Evolutionary conservation across 331 rosid species (phyloP).

Genomic region (Acacia pycnantha): DNA sequence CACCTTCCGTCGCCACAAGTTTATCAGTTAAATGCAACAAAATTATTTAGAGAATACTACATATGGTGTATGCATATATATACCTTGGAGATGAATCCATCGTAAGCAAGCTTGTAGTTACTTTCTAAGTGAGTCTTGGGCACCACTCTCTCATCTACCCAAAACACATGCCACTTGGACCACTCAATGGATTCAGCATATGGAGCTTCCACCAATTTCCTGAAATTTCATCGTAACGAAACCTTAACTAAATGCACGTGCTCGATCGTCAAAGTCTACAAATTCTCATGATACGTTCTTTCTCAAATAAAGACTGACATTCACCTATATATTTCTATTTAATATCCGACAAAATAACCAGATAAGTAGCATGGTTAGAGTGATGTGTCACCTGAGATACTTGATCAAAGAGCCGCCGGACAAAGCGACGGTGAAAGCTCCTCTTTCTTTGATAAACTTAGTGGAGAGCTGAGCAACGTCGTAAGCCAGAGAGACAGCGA

Average conservation of each 20-base stretch:
- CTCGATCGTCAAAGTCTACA: background rate
- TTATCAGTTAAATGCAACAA: background rate
- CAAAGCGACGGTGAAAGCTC: conserved; percentile 57
- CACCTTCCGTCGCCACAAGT: conserved; percentile 30
- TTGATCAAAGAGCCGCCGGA: conserved; percentile 70
- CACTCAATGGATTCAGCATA: conserved; percentile 42
- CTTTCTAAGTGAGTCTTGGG: conserved; percentile 12
- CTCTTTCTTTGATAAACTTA: conserved; percentile 50
- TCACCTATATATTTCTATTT: background rate
- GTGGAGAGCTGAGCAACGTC: conserved; percentile 63
- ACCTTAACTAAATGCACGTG: background rate
- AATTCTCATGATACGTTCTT: background rate
- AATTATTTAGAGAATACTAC: background rate
- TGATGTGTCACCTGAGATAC: conserved; percentile 42
- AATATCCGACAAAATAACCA: background rate
- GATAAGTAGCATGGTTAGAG: background rate
- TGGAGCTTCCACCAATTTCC: conserved; percentile 59
- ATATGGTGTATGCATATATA: background rate
- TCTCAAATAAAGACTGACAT: background rate
- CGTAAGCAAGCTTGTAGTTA: conserved; percentile 12
- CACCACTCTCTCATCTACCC: conserved; percentile 10
- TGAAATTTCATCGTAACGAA: conserved; percentile 20
- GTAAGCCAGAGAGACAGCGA: conserved; percentile 55
- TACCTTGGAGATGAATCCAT: conserved; percentile 54
- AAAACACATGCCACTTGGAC: conserved; percentile 21